Conservation (phyloP, 768 basidiomycete genomes). For the Suillus bovinus region DNA sequence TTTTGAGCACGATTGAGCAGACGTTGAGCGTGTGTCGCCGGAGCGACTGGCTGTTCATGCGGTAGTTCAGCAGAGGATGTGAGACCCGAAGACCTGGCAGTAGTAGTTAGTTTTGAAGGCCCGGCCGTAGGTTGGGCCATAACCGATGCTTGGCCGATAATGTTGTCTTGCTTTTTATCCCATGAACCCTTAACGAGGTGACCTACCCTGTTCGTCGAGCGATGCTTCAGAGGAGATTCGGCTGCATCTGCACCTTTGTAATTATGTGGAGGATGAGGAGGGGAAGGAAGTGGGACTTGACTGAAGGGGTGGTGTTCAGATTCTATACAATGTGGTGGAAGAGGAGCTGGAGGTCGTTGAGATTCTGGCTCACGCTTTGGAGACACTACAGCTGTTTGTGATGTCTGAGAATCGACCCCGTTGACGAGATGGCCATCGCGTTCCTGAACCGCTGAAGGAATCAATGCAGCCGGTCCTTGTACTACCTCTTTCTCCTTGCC, state of each 20-base stretch:
- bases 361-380: neutral
- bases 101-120: neutral
- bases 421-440: neutral
- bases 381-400: neutral
- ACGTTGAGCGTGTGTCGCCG: conserved; percentile 1
- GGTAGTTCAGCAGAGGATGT: neutral
- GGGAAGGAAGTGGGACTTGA: conserved; percentile 1
- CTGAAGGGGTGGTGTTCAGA: conserved; percentile 14
- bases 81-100: neutral
- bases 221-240: conserved; percentile 7
- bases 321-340: neutral
- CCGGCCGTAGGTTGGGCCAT: neutral
- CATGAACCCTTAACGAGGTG: neutral
- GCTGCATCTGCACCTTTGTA: neutral
- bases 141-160: neutral
- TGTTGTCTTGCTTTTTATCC: neutral
- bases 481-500: neutral
- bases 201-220: neutral
- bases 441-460: neutral
- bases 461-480: neutral
- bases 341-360: neutral
- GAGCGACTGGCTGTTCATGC: neutral
- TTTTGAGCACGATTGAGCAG: neutral
- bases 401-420: neutral
- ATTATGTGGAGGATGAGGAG: neutral